Evolutionary conservation across 805 yeast species (phyloP).

Genomic region (Metschnikowia colocasiae): DNA sequence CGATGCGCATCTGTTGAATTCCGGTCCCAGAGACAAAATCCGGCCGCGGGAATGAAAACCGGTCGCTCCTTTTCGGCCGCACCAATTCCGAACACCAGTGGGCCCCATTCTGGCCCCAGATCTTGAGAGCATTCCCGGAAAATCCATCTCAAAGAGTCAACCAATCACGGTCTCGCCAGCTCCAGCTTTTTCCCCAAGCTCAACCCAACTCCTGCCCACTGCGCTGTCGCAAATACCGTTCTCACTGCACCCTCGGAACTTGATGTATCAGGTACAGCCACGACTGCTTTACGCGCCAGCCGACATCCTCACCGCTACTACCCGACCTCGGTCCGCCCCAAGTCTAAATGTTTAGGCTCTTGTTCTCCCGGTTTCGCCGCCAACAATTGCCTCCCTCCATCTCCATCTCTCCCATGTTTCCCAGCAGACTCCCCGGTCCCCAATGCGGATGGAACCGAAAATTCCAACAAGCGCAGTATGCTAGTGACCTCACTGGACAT

Average conservation of each 20-base stretch:
- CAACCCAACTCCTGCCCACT: too few species aligned
- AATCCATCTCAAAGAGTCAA: too few species aligned
- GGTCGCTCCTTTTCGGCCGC: not conserved
- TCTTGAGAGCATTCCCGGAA: too few species aligned
- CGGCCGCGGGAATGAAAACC: not conserved
- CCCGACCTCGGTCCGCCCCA: not conserved
- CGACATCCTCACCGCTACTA: not conserved
- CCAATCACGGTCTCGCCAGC: too few species aligned
- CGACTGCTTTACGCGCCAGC: not conserved
- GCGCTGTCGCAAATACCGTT: too few species aligned
- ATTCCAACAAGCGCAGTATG: too few species aligned
- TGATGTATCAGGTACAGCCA: not conserved
- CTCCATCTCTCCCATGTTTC: not conserved
- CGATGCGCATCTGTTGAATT: not conserved
- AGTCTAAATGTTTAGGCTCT: not conserved
- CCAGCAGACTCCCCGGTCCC: not conserved
- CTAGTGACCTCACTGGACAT: too few species aligned
- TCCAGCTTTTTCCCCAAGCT: too few species aligned
- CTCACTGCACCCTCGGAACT: slow-evolving; percentile 1
- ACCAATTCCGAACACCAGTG: not conserved
- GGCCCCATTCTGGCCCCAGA: not conserved
- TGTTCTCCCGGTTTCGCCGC: not conserved
- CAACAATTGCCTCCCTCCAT: not conserved
- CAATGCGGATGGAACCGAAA: not conserved
- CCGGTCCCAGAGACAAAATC: not conserved